These are phyloP conservation scores for Globisporangium nunn DNA, from an alignment of 352 stramenopile species.

Conservation along the genomic window DNA sequence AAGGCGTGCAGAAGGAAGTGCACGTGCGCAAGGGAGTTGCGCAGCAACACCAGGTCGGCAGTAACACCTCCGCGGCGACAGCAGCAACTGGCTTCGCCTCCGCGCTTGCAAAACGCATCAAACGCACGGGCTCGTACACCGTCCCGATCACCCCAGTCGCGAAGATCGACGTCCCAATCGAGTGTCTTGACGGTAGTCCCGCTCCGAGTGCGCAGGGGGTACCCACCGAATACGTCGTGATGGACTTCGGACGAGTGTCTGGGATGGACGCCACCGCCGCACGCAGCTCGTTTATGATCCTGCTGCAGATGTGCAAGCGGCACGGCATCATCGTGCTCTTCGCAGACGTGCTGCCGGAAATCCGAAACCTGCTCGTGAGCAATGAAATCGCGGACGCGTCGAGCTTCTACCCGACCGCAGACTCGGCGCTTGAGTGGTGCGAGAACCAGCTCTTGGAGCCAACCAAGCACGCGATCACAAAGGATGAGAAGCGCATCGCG, in stretches of 20 bases:
- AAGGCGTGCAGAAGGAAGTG: slow-evolving; percentile 75
- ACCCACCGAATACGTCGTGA: slow-evolving; percentile 81
- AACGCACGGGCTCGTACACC: slow-evolving; percentile 10
- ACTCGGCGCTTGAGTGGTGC: slow-evolving; percentile 70
- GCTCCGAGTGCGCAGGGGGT: slow-evolving; percentile 35
- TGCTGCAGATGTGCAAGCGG: slow-evolving; percentile 72
- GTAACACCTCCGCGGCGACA: slow-evolving; percentile 2
- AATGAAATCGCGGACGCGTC: slow-evolving; percentile 70
- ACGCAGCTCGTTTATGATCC: slow-evolving; percentile 76
- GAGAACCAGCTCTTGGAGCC: slow-evolving; percentile 56
- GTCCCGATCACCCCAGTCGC: slow-evolving; percentile 49
- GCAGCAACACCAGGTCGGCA: slow-evolving; percentile 8
- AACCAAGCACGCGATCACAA: slow-evolving; percentile 22
- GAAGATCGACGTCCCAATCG: slow-evolving; percentile 43
- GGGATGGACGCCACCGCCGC: slow-evolving; percentile 86
- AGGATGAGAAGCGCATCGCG: slow-evolving; percentile 32
- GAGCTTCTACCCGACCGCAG: slow-evolving; percentile 62
- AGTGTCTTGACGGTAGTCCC: slow-evolving; percentile 66
- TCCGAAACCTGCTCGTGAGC: slow-evolving; percentile 48
- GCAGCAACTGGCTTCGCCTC: not conserved
- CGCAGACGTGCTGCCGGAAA: slow-evolving; percentile 59
- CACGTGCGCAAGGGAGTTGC: slow-evolving; percentile 35
- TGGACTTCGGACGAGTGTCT: slow-evolving; percentile 84
- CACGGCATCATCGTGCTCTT: slow-evolving; percentile 67
- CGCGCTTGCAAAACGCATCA: not conserved